phyloP scores from a whole-genome alignment of 768 basidiomycete species.

The Serendipita vermifera region DNA sequence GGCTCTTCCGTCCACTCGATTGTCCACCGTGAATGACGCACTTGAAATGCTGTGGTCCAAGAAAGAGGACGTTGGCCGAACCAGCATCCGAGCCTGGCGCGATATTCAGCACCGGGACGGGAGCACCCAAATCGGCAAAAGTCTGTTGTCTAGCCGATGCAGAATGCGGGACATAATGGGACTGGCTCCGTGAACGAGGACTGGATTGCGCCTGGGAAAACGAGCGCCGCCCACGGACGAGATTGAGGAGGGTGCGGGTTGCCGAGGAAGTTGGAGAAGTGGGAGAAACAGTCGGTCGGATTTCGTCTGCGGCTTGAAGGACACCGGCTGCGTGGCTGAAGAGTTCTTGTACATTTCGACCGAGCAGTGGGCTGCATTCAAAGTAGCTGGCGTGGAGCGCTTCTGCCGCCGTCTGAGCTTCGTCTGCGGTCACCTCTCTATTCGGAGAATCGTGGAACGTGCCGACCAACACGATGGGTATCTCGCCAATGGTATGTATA shows the following conservation, averaged over 20 bases:
- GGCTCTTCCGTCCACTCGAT: background rate
- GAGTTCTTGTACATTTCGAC: background rate
- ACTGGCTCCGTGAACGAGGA: background rate
- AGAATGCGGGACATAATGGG: background rate
- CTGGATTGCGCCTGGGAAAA: background rate
- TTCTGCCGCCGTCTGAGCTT: slow-evolving; percentile 4
- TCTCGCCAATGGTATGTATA: slow-evolving; percentile 2
- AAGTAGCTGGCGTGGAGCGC: slow-evolving; percentile 4
- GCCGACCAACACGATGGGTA: slow-evolving; percentile 4
- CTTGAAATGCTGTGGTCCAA: slow-evolving; percentile 6
- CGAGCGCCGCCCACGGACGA: background rate
- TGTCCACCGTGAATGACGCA: background rate
- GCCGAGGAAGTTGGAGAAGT: background rate
- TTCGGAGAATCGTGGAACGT: slow-evolving; percentile 3
- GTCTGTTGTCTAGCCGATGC: slow-evolving; percentile 4
- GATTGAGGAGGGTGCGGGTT: slow-evolving; percentile 2
- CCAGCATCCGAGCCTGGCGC: background rate
- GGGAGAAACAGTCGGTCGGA: background rate
- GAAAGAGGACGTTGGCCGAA: background rate
- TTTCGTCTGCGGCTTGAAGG: background rate
- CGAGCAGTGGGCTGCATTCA: slow-evolving; percentile 2
- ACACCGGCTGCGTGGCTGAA: slow-evolving; percentile 1
- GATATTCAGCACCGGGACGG: background rate
- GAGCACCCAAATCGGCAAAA: background rate
- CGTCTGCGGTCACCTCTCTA: background rate